Conservation (phyloP, 1,139 yeast species). For the Zhuliangozyma parablackwelliae region DNA sequence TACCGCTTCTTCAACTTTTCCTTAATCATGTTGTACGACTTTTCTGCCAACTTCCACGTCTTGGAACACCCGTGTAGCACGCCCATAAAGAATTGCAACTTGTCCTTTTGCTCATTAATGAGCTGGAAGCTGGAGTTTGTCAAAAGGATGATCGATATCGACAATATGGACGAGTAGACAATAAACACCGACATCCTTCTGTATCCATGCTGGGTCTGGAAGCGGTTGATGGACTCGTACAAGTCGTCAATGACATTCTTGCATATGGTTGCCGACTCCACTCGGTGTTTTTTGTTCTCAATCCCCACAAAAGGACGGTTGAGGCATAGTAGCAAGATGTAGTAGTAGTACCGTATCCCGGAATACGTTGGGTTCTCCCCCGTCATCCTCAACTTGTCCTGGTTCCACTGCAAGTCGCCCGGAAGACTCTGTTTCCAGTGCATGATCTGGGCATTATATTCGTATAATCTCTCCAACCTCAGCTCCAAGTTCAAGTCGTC, state of each 20-base stretch:
- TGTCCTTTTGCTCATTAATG: constrained; percentile 20
- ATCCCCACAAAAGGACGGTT: constrained; percentile 55
- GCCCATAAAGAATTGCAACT: constrained; percentile 35
- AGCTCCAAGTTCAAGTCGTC: constrained; percentile 30
- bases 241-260: constrained; percentile 40
- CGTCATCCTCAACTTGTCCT: constrained; percentile 32
- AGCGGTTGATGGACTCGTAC: constrained; percentile 33
- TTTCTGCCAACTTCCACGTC: constrained; percentile 49
- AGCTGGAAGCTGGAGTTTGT: constrained; percentile 28
- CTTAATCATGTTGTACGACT: constrained; percentile 39
- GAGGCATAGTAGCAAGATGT: constrained; percentile 51
- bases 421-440: constrained; percentile 49
- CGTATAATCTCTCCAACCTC: constrained; percentile 35
- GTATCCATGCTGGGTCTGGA: constrained; percentile 37
- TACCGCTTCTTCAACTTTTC: constrained; percentile 24
- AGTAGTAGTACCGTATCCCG: constrained; percentile 55
- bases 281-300: constrained; percentile 7
- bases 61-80: constrained; percentile 32
- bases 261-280: constrained; percentile 32
- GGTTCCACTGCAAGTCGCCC: constrained; percentile 47
- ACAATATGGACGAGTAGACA: constrained; percentile 45
- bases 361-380: constrained; percentile 50
- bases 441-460: constrained; percentile 46
- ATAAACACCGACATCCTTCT: constrained; percentile 42
- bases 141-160: constrained; percentile 42